phyloP scores from a whole-genome alignment of 331 rosid genomes.

The Quercus phellos region DNA sequence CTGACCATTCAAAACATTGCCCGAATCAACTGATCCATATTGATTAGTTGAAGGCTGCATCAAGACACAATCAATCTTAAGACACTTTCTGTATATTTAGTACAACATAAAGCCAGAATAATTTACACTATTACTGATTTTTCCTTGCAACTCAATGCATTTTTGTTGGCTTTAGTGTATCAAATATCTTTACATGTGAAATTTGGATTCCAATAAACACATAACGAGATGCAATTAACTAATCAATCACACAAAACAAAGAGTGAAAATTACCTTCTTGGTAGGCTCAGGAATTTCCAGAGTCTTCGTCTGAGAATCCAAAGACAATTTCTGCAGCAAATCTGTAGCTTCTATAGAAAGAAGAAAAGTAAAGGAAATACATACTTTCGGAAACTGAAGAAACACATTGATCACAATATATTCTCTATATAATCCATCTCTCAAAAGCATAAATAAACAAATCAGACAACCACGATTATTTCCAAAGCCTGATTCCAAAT shows the following conservation, averaged over 20 bases:
- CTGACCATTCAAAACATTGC: conserved; percentile 63
- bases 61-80: not conserved
- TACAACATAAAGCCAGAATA: not conserved
- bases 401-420: not conserved
- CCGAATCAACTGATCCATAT: conserved; percentile 64
- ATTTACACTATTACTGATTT: not conserved
- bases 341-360: conserved; percentile 66
- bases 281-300: conserved; percentile 78
- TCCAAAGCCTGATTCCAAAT: not conserved
- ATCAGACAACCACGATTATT: not conserved
- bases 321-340: conserved; percentile 76
- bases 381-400: not conserved
- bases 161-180: too few relatives aligned
- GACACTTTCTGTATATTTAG: not conserved
- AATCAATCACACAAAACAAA: not conserved
- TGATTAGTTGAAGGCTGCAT: conserved; percentile 63
- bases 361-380: conserved; percentile 51
- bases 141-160: not conserved
- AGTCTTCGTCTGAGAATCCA: conserved; percentile 73
- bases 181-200: not conserved
- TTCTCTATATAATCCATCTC: not conserved
- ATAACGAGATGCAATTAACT: not conserved
- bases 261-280: conserved; percentile 53
- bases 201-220: not conserved
- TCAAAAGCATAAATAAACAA: not conserved